phyloP scores from a whole-genome alignment of 352 stramenopile genomes.

The Pythium aristosporum region DNA sequence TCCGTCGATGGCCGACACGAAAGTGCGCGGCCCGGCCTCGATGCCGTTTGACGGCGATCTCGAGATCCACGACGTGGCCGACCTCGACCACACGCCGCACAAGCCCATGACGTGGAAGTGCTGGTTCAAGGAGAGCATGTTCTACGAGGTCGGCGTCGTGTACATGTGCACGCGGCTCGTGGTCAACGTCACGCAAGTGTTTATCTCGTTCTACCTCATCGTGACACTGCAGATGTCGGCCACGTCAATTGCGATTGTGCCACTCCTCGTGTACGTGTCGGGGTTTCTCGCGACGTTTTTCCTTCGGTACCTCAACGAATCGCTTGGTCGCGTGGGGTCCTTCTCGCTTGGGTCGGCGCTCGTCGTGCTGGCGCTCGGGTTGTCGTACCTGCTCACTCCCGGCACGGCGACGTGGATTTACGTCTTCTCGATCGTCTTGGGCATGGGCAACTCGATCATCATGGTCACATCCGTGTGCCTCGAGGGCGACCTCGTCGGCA shows the following conservation, averaged over 20 bases:
- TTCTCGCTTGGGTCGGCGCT: slow-evolving; percentile 60
- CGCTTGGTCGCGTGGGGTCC: slow-evolving; percentile 61
- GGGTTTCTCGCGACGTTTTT: slow-evolving; percentile 81
- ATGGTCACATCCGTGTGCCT: slow-evolving; percentile 87
- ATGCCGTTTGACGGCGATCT: slow-evolving; percentile 58
- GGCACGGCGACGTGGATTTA: slow-evolving; percentile 74
- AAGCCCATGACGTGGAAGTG: slow-evolving; percentile 65
- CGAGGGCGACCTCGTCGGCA: slow-evolving; percentile 78
- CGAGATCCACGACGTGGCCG: slow-evolving; percentile 31
- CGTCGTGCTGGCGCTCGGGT: slow-evolving; percentile 45
- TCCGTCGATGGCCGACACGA: slow-evolving; percentile 53
- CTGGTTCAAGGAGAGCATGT: slow-evolving; percentile 81
- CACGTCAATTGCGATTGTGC: slow-evolving; percentile 81
- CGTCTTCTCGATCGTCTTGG: slow-evolving; percentile 61
- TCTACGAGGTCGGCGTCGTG: slow-evolving; percentile 82
- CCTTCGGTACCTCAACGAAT: slow-evolving; percentile 73
- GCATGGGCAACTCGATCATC: slow-evolving; percentile 85
- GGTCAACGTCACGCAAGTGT: slow-evolving; percentile 85
- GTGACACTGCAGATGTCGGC: slow-evolving; percentile 85
- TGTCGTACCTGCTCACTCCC: slow-evolving; percentile 62
- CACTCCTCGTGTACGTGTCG: slow-evolving; percentile 80
- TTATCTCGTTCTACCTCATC: slow-evolving; percentile 87
- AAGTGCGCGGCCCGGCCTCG: slow-evolving; percentile 38
- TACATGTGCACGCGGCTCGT: slow-evolving; percentile 89
- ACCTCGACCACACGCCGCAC: slow-evolving; percentile 33